Percentiles rank a stretch among this genome's conserved stretches.
These are phyloP conservation scores for Daldinia grandis DNA, from an alignment of 495 filamentous ascomycete genomes.

Conservation along the genomic window DNA sequence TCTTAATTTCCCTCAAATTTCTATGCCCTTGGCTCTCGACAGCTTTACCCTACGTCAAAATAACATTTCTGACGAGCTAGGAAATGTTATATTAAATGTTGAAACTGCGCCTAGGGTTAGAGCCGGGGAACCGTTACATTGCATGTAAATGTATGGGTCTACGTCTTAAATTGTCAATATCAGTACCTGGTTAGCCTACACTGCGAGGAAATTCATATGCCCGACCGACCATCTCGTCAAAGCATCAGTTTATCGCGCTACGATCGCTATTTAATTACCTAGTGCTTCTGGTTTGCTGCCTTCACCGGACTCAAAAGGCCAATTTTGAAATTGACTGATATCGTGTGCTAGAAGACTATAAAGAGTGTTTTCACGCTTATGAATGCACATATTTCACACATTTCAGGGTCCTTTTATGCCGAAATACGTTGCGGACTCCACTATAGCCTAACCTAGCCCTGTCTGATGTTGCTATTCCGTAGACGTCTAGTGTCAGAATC, in stretches of 20 bases:
- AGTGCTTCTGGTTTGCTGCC: not conserved
- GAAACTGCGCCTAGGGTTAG: constrained; percentile 4
- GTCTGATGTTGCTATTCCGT: constrained; percentile 4
- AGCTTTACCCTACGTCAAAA: not conserved
- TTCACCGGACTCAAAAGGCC: not conserved
- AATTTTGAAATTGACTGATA: not conserved
- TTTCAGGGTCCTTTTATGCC: not conserved
- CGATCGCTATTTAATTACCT: not conserved
- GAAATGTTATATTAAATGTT: constrained; percentile 15
- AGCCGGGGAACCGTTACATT: constrained; percentile 18
- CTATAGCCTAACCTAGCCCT: constrained; percentile 7
- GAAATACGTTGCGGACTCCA: constrained; percentile 10
- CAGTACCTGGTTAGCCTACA: not conserved
- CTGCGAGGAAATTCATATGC: not conserved
- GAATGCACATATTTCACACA: not conserved
- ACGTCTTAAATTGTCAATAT: constrained; percentile 10
- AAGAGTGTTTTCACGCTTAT: not conserved
- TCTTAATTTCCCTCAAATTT: not conserved
- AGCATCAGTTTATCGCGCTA: not conserved
- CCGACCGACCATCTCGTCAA: not conserved
- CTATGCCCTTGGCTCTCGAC: not conserved
- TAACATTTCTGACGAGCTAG: not conserved
- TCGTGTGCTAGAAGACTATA: not conserved
- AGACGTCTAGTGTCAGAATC: constrained; percentile 13
- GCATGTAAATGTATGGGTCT: constrained; percentile 22